Evolutionary conservation across 441 rosid genomes (phyloP), one percentile per base, ranked within the genome.

Genomic region (Gossypium trilobum): DNA sequence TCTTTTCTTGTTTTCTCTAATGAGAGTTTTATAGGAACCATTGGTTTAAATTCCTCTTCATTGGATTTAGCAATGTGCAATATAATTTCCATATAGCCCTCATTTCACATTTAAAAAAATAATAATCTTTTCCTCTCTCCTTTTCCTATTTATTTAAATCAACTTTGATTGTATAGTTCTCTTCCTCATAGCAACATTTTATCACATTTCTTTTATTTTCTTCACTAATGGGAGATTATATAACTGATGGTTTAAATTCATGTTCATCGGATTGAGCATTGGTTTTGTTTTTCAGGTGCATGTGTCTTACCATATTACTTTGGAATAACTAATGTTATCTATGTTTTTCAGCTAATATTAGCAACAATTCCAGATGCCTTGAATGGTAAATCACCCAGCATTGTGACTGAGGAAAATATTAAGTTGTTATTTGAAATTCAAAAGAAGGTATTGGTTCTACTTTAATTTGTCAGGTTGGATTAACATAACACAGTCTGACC

Each of bases 401-500:
- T 95, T 82, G 78, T 95, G 85, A 90, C 98, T 4, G 94, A 93
- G 42, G 83, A 83, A 52, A 95, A 89, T 78, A 88, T 95, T 68
- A 90, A 91, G 86, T 83, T 95, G 78, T 93, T 93, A 73, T 95
- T 95, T 74, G 94, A 95, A 58, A 83, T 95, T 77, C 99, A 95
- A 76, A 91, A 87, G 83, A 95, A 88, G 99, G 99, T 95, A 81
- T 22, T 27, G 48, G 5, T 68, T 74, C 64, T 67, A 39, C 25
- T 51, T 70, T 71, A 31, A 22, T 42, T 61, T 59, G 2, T 70
- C 46, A 14, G 70, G 10, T 31, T 51, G 44, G 23, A 22, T 56
- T 55, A 56, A 3, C 67, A 48, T 20, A 42, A 55, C 54, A 7
- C 58, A 36, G 20, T 57, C 50, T 19, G 66, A 42, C 17, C 29